phyloP scores from a whole-genome alignment of 352 stramenopile species.

The Phytopythium delawarense region DNA sequence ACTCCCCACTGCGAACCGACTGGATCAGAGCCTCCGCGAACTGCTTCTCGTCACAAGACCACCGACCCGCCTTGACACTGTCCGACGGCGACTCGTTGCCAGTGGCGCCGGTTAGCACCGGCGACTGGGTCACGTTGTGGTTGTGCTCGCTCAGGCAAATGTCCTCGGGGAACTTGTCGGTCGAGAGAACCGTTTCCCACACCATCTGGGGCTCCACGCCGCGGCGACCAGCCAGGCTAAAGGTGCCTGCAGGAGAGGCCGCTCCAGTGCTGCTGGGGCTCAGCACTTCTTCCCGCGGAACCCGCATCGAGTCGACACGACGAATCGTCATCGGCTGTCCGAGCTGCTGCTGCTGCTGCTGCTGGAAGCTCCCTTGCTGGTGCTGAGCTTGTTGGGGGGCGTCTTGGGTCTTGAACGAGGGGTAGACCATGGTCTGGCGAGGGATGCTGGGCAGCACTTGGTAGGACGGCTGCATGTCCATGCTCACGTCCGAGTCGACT shows the following conservation, averaged over 20 bases:
- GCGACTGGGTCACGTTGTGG: conserved; percentile 11
- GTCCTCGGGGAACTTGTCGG: conserved; percentile 55
- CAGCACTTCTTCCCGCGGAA: conserved; percentile 11
- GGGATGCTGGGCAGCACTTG: conserved; percentile 22
- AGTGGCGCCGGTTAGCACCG: conserved; percentile 14
- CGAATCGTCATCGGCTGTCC: conserved; percentile 7
- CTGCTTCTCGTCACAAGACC: conserved; percentile 53
- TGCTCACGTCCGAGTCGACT: conserved; percentile 26
- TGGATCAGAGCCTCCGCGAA: conserved; percentile 53
- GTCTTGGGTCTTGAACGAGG: conserved; percentile 6
- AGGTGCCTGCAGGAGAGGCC: conserved; percentile 10
- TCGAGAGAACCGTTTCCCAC: conserved; percentile 60
- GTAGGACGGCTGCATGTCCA: conserved; percentile 29
- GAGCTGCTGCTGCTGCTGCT: conserved; percentile 10
- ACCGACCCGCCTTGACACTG: conserved; percentile 49
- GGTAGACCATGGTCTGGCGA: conserved; percentile 28
- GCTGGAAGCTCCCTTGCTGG: conserved; percentile 5
- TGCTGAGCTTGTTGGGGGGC: conserved; percentile 4
- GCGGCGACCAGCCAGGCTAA: conserved; percentile 7
- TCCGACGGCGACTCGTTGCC: conserved; percentile 9
- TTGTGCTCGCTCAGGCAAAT: conserved; percentile 51
- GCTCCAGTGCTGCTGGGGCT: conserved; percentile 16
- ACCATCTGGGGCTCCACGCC: conserved; percentile 31
- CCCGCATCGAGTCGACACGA: conserved; percentile 7
- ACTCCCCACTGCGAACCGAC: conserved; percentile 38